Evolutionary conservation across 1,284 basidiomycete species (phyloP), one percentile per base, ranked within the genome.

Genomic region (Malassezia obtusa): DNA sequence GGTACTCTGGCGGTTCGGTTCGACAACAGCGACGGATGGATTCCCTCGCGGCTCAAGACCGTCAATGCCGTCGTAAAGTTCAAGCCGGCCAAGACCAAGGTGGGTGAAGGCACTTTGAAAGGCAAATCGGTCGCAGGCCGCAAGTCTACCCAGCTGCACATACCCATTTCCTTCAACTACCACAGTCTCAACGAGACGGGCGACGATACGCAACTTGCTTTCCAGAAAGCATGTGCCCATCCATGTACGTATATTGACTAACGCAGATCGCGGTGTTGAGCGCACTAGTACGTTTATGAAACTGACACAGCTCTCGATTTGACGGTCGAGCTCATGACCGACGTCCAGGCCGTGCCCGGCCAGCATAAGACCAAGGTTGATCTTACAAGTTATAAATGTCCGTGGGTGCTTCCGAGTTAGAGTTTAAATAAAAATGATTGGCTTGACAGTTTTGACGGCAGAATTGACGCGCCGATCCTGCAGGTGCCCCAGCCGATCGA

Each of bases 181-280:
- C 37, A 32, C 31, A 50, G 48, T 28, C 36, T 50, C 1, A 56
- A 56, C 38, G 12, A 15, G 1, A 56, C 53, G 4, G 53, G 53
- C 24, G 53, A 56, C 30, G 43, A 38, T 17, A 45, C 49, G 5
- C 53, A 56, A 30, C 53, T 50, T 11, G 35, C 49, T 7, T 49
- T 56, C 33, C 48, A 50, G 31, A 25, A 46, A 7, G 53, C 53
- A 10, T 56, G 53, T 24, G 53, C 53, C 11, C 53, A 56, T 38
- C 36, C 41, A n/a, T 55, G 50, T 59, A 38, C 37, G 58, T 56
- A 8, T 1, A 22, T 5, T 28, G 10, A 21, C 21, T 36, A 26
- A 25, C 28, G n/a, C 39, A 46, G 38, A 47, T 17, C 38, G 17
- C 5, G 55, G 49, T n/a, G 40, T 44, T 1, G 2, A 21, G 6